Base-by-base conservation (phyloP, 1,284 basidiomycete species). In the Sporisorium exsertum region DNA sequence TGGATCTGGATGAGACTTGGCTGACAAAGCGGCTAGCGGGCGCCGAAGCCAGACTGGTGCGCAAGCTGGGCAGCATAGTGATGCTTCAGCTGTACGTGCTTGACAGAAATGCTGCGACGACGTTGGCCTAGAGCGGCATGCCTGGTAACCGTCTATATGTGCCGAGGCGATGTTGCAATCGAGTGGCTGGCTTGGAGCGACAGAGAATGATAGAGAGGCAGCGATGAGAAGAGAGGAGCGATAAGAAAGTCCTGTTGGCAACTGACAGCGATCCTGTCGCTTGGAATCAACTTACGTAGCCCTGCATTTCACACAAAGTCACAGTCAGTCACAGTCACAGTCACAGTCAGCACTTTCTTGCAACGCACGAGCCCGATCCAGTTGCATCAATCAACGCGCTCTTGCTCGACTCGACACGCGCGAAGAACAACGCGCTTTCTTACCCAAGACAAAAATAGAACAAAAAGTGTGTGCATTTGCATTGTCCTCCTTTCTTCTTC, bases 41-140 rank as follows among this genome's bases (percentile, higher is more conserved):
- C 26, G 62, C 49, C 27, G 49, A 24, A 20, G 49, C 47, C 29
- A 66, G 33, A 13, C n/a, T 33, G 10, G 12, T 47, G 13, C 64
- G 63, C 20, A 65, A 33, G 9, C 55, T 32, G 1, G 59, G 63
- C 22, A 72, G 55, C 59, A 63, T 72, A 29, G 40, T 20, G 40
- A 49, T 59, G 43, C 43, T 22, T 42, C 24, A 27, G 20, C 47
- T 29, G n/a, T 5, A 22, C 7, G n/a, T 47, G 57, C 29, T 59
- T 10, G 20, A 15, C 16, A 49, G 40, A 50, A 16, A 18, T 13
- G 51, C 37, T 15, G 6, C 5, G 13, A 6, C 24, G 7, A 26
- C 13, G 22, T 22, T 52, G 3, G 5, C 26, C 47, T 58, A 60
- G 33, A 54, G 16, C 37, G 42, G 2, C 68, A 71, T 71, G 63